Percentiles rank a stretch among this genome's conserved stretches.
phyloP scores from a whole-genome alignment of 2,329 filamentous ascomycete genomes.

The Cryphonectria japonica region DNA sequence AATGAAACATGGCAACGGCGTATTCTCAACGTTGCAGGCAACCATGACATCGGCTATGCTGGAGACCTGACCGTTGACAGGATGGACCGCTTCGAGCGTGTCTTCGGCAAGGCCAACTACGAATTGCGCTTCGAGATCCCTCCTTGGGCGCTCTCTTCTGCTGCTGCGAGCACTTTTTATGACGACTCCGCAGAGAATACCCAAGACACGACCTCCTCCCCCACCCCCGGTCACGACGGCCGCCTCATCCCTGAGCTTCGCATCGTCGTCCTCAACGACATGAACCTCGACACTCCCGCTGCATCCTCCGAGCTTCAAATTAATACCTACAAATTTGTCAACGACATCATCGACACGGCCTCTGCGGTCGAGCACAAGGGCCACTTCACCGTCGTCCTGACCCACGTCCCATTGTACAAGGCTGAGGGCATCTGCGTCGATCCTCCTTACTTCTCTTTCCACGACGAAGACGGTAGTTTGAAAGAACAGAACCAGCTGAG shows the following conservation, averaged over 20 bases:
- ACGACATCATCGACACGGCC: conserved; percentile 66
- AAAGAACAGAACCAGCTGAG: conserved; percentile 92
- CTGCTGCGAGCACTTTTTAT: conserved; percentile 44
- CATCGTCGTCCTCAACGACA: conserved; percentile 84
- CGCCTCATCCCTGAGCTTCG: conserved; percentile 70
- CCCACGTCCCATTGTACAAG: conserved; percentile 91
- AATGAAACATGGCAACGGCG: conserved; percentile 70
- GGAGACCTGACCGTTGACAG: conserved; percentile 82
- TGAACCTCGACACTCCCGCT: conserved; percentile 90
- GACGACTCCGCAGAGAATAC: conserved; percentile 5
- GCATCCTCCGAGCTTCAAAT: conserved; percentile 68
- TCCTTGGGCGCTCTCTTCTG: conserved; percentile 42
- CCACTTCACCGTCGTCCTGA: conserved; percentile 82
- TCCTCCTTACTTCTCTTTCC: conserved; percentile 80
- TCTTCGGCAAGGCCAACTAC: conserved; percentile 90
- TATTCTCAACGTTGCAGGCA: conserved; percentile 89
- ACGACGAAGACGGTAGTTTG: conserved; percentile 68
- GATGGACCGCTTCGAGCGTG: conserved; percentile 77
- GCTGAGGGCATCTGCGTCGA: conserved; percentile 81
- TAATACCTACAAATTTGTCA: conserved; percentile 77
- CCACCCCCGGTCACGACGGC: conserved; percentile 46
- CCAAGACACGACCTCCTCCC: conserved; percentile 36
- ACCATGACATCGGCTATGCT: conserved; percentile 96
- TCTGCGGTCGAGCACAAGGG: conserved; percentile 63
- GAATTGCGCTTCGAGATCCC: conserved; percentile 75